Base-by-base conservation (phyloP, 441 rosid genomes). In the Manihot esculenta region DNA sequence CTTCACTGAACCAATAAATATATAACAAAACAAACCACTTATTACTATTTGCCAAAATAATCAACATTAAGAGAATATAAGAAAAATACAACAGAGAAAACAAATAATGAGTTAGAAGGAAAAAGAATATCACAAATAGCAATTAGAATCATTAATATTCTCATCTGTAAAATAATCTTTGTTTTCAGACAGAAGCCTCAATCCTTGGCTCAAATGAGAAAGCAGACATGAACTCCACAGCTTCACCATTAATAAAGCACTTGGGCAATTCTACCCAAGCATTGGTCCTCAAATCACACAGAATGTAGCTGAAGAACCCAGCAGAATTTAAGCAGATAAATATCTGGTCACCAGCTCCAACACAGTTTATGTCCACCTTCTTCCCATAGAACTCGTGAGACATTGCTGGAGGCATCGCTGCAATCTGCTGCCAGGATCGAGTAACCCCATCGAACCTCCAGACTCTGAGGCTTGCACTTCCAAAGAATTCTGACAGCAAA, bases 141-240 rank as follows among this genome's bases (percentile, higher is more conserved):
- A 66, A 73, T 21, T 67, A 59, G 44, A 51, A 54, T 42, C 50
- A 50, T 48, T 7, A 54, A 23, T 57, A 33, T 20, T 53, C 44
- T 69, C 15, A 48, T 54, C 64, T 14, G 74, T 35, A 41, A 50
- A 41, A 70, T 8, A 55, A n/a, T 55, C 20, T 7, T 26, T 49
- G 14, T 64, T 45, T 17, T 89, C 83, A 92, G 17, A 84, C 87
- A 67, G 77, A 74, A 60, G 86, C 90, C 77, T 91, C 98, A 11
- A 93, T 87, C 80, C 97, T 80, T 26, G 98, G 98, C 85, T 93
- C 92, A 48, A 93, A 89, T 1, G 94, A 85, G 72, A 89, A 86
- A 35, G 98, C 93, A 24, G 96, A 88, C 83, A 84, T 82, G 77
- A 91, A 89, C 77, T 87, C 96, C 49, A 80, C 74, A 18, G 83